These are phyloP conservation scores for Neurospora sp. DNA, from an alignment of 495 filamentous ascomycete genomes.

Conservation along the genomic window DNA sequence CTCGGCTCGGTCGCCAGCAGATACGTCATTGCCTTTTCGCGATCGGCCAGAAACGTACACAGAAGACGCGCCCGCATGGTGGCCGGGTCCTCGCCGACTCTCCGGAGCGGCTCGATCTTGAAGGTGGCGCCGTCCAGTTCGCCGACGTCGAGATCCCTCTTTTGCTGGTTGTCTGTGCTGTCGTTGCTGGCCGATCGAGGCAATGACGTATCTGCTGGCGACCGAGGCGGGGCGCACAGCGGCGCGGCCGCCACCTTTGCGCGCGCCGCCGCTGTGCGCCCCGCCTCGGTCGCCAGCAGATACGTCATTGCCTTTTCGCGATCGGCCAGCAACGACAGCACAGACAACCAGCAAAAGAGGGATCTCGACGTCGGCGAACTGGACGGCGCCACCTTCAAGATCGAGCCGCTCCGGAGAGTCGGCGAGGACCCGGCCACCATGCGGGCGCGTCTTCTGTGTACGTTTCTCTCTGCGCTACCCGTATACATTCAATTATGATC, in stretches of 20 bases:
- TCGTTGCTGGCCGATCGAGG: background rate
- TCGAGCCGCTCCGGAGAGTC: constrained; percentile 73
- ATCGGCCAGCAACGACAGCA: background rate
- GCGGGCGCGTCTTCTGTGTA: constrained; percentile 83
- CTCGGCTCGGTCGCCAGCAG: too few species aligned
- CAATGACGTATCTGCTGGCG: constrained; percentile 2
- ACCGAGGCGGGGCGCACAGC: too few species aligned
- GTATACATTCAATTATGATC: too few species aligned
- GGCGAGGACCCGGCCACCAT: constrained; percentile 77
- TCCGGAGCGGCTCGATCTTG: constrained; percentile 76
- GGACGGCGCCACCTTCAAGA: constrained; percentile 74
- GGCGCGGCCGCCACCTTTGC: too few species aligned
- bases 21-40: too few species aligned
- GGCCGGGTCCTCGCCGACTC: constrained; percentile 65
- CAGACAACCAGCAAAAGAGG: constrained; percentile 8
- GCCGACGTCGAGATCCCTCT: constrained; percentile 67
- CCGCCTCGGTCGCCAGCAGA: background rate
- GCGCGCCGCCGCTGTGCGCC: constrained; percentile 15
- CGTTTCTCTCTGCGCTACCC: constrained; percentile 27
- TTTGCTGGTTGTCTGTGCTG: constrained; percentile 8
- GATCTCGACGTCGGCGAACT: constrained; percentile 89
- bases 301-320: background rate
- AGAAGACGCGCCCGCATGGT: constrained; percentile 85
- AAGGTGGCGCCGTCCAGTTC: constrained; percentile 85
- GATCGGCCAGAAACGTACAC: constrained; percentile 72